These are phyloP conservation scores for Daldinia bambusicola DNA, from an alignment of 495 filamentous ascomycete species.

Conservation along the genomic window DNA sequence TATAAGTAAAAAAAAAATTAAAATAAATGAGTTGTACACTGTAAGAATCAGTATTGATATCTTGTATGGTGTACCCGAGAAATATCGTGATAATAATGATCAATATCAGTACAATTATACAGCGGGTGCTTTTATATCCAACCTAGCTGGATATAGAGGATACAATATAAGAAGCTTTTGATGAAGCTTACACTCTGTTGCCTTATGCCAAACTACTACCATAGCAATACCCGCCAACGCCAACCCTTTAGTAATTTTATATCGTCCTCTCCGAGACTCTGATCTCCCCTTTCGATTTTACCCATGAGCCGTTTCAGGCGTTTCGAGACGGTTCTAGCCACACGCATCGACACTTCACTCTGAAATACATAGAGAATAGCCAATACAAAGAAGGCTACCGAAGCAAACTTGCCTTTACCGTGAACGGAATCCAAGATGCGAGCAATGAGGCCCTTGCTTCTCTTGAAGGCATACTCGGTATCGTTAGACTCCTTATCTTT, in stretches of 20 bases:
- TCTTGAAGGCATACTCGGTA: conserved; percentile 60
- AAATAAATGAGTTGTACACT: background rate
- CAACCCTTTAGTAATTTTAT: conserved; percentile 55
- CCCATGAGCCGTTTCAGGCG: conserved; percentile 53
- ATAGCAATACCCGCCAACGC: conserved; percentile 59
- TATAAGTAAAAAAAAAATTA: too few species aligned
- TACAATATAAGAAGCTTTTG: background rate
- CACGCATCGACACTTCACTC: conserved; percentile 59
- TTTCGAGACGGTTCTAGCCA: conserved; percentile 53
- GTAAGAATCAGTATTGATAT: background rate
- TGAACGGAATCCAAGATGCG: conserved; percentile 52
- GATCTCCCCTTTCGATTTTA: conserved; percentile 55
- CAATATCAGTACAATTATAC: background rate
- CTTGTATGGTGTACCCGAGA: background rate
- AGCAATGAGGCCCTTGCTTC: conserved; percentile 54
- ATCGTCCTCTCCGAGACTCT: conserved; percentile 54
- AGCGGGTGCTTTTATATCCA: background rate
- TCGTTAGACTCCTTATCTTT: conserved; percentile 49
- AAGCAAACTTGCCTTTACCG: conserved; percentile 53
- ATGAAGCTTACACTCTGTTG: background rate
- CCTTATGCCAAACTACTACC: conserved; percentile 32
- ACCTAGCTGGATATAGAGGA: background rate
- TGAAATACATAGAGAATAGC: conserved; percentile 59
- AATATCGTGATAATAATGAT: too few species aligned
- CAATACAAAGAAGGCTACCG: conserved; percentile 59